Evolutionary conservation across 768 basidiomycete species (phyloP).

Genomic region (Podaxis mareebaensis): DNA sequence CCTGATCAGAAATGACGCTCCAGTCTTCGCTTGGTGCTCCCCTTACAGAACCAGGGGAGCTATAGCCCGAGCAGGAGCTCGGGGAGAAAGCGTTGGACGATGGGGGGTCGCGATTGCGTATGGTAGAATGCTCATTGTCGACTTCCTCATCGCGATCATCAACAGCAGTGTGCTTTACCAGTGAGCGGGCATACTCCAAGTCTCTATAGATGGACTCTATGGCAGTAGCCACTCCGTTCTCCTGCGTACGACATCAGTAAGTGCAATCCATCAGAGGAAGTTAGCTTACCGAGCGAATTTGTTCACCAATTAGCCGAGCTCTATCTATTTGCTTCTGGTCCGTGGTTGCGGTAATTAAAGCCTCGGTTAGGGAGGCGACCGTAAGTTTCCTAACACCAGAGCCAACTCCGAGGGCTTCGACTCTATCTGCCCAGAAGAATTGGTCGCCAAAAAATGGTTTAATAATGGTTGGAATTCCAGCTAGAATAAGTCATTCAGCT

Average conservation of each 20-base stretch:
- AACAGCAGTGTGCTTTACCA: conserved; percentile 64
- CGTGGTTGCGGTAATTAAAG: conserved; percentile 78
- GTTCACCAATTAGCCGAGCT: conserved; percentile 81
- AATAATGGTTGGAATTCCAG: conserved; percentile 94
- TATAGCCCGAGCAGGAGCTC: conserved; percentile 49
- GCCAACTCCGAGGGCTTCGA: conserved; percentile 95
- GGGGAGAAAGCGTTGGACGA: conserved; percentile 26
- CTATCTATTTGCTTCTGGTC: conserved; percentile 88
- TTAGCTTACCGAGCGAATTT: conserved; percentile 71
- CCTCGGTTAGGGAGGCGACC: conserved; percentile 73
- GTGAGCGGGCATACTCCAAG: conserved; percentile 87
- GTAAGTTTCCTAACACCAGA: conserved; percentile 86
- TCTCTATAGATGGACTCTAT: conserved; percentile 97
- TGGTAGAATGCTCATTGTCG: conserved; percentile 38
- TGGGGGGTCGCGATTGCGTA: conserved; percentile 29
- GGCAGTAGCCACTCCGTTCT: conserved; percentile 92
- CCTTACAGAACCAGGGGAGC: conserved; percentile 55
- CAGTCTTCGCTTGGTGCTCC: conserved; percentile 75
- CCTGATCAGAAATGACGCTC: conserved; percentile 84
- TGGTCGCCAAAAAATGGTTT: conserved; percentile 98
- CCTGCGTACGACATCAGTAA: conserved; percentile 44
- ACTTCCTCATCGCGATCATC: conserved; percentile 34
- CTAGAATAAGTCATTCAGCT: conserved; percentile 35
- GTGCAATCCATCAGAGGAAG: neutral
- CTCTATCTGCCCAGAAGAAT: conserved; percentile 96